A percentile compares a stretch with the other conserved stretches of the same genome.
Conservation (phyloP, 805 yeast species). For the Lachancea mirantina region DNA sequence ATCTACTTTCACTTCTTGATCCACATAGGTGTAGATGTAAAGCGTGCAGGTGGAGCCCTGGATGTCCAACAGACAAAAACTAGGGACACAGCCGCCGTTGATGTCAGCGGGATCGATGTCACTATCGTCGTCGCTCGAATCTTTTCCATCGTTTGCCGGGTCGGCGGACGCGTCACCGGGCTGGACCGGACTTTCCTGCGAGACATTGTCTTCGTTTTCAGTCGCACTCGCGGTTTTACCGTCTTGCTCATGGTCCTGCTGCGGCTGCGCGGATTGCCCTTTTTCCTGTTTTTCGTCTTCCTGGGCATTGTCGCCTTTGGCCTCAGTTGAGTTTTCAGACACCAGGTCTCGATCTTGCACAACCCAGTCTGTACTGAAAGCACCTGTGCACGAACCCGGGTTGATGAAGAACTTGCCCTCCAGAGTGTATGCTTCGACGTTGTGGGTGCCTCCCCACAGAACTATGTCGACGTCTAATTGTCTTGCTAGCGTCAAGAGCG, state of each 20-base stretch:
- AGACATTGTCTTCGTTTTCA: slow-evolving; percentile 7
- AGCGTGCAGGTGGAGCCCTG: slow-evolving; percentile 71
- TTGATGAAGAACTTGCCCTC: slow-evolving; percentile 92
- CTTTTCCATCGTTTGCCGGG: slow-evolving; percentile 4
- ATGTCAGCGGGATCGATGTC: slow-evolving; percentile 24
- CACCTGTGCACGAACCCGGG: slow-evolving; percentile 97
- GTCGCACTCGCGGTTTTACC: slow-evolving; percentile 7
- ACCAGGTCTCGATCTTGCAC: slow-evolving; percentile 37
- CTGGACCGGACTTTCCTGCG: slow-evolving; percentile 11
- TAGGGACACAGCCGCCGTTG: slow-evolving; percentile 50
- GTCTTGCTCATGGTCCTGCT: slow-evolving; percentile 6
- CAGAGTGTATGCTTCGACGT: slow-evolving; percentile 85
- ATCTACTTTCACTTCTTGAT: slow-evolving; percentile 85
- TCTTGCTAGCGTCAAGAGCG: slow-evolving; percentile 74
- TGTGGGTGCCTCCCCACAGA: slow-evolving; percentile 89
- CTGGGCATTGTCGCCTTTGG: slow-evolving; percentile 17
- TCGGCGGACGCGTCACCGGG: neutral
- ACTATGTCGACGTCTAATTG: slow-evolving; percentile 87
- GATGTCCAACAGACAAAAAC: slow-evolving; percentile 85
- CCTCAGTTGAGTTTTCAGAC: slow-evolving; percentile 28
- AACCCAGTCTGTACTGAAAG: slow-evolving; percentile 61
- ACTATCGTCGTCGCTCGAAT: slow-evolving; percentile 11
- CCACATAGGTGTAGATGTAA: slow-evolving; percentile 74
- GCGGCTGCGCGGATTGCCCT: slow-evolving; percentile 4
- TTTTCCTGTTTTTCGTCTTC: slow-evolving; percentile 19